These are phyloP conservation scores for Salix koriyanagi DNA, from an alignment of 345 rosid genomes.

Conservation along the genomic window DNA sequence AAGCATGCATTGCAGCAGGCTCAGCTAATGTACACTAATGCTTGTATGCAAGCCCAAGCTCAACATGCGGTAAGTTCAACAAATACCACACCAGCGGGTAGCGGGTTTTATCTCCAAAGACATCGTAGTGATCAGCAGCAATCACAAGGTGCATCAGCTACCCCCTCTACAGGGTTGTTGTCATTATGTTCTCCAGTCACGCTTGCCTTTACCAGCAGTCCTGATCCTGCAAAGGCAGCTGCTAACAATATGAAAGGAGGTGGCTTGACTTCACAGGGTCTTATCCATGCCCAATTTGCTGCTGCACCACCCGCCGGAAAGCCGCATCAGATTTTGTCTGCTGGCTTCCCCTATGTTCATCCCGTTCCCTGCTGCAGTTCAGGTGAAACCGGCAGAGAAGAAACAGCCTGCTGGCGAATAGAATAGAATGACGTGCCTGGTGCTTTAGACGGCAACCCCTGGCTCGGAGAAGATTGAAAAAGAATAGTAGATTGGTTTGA, in stretches of 20 bases:
- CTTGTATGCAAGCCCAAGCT: conserved; percentile 54
- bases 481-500: conserved; percentile 7
- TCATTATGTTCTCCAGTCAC: conserved; percentile 47
- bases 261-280: conserved; percentile 41
- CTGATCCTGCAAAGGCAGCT: conserved; percentile 75
- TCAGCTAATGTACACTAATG: conserved; percentile 51
- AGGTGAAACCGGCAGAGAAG: conserved; percentile 80
- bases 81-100: conserved; percentile 30
- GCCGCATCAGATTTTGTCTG: conserved; percentile 49
- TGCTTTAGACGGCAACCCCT: conserved; percentile 12
- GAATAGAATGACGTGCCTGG: conserved; percentile 39
- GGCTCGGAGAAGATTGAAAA: neutral
- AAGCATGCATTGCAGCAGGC: conserved; percentile 59
- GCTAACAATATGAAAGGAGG: conserved; percentile 69
- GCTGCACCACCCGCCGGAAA: conserved; percentile 50
- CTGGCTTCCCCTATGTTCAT: conserved; percentile 61
- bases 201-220: conserved; percentile 33
- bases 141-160: conserved; percentile 34
- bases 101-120: conserved; percentile 63
- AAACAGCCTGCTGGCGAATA: conserved; percentile 87
- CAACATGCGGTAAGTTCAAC: conserved; percentile 42
- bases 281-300: conserved; percentile 46
- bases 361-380: conserved; percentile 55
- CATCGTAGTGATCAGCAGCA: conserved; percentile 57
- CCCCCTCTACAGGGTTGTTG: conserved; percentile 51